Evolutionary conservation across 2,329 filamentous ascomycete species (phyloP).

Genomic region (Aspergillus floridensis): DNA sequence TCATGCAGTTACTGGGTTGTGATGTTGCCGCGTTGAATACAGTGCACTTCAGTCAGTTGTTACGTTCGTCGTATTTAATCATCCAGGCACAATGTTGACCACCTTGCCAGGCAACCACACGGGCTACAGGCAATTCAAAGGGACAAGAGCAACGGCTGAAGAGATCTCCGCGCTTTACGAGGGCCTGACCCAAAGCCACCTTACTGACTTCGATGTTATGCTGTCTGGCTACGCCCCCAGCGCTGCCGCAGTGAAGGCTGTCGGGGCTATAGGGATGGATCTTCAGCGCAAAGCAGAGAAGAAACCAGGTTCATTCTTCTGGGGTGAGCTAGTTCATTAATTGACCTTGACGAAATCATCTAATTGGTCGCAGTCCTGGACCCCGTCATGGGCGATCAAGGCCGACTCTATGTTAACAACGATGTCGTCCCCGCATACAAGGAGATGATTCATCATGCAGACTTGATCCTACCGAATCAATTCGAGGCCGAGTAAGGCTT

Average conservation of each 20-base stretch:
- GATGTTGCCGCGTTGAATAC: slow-evolving; percentile 94
- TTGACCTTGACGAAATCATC: not conserved
- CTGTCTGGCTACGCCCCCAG: slow-evolving; percentile 93
- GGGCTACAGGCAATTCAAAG: slow-evolving; percentile 84
- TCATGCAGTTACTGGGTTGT: slow-evolving; percentile 88
- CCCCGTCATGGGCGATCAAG: slow-evolving; percentile 97
- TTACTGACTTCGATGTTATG: slow-evolving; percentile 90
- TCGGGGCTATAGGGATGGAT: slow-evolving; percentile 80
- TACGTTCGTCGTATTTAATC: not conserved
- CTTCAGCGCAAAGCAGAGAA: slow-evolving; percentile 64
- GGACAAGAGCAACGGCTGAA: slow-evolving; percentile 73
- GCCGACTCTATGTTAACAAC: slow-evolving; percentile 82
- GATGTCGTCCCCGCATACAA: slow-evolving; percentile 92
- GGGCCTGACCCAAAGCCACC: slow-evolving; percentile 76
- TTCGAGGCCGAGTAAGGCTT: slow-evolving; percentile 85
- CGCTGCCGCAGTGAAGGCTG: slow-evolving; percentile 76
- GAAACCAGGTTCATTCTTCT: slow-evolving; percentile 80
- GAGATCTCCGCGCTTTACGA: slow-evolving; percentile 83
- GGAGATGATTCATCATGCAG: slow-evolving; percentile 64
- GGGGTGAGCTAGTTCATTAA: slow-evolving; percentile 52
- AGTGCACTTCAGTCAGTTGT: slow-evolving; percentile 83
- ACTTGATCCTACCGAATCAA: slow-evolving; percentile 92
- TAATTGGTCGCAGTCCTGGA: slow-evolving; percentile 65
- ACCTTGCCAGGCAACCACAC: slow-evolving; percentile 77
- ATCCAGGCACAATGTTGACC: not conserved